Conservation (phyloP, 352 stramenopile genomes). For the Globisporangium splendens region DNA sequence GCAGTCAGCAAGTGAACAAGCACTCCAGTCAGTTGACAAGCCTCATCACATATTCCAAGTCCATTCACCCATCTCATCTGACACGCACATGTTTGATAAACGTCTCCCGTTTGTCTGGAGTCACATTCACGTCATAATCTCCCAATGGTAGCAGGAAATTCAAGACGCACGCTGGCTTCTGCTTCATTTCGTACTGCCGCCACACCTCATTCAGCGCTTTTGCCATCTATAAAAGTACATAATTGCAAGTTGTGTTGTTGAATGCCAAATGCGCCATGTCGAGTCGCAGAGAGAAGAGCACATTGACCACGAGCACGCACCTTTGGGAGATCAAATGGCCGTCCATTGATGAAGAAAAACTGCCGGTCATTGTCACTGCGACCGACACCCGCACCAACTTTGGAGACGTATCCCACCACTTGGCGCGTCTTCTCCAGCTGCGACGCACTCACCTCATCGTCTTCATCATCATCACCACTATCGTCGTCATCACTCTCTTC, state of each 20-base stretch:
- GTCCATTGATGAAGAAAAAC: constrained; percentile 96
- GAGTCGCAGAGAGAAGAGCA: too few relatives aligned
- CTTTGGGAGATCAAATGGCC: constrained; percentile 93
- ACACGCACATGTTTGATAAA: constrained; percentile 71
- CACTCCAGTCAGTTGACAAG: not conserved
- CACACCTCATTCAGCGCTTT: constrained; percentile 90
- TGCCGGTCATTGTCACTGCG: constrained; percentile 88
- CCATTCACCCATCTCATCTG: not conserved
- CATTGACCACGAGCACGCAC: constrained; percentile 10
- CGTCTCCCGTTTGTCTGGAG: constrained; percentile 96
- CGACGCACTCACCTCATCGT: constrained; percentile 17
- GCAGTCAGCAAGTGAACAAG: not conserved
- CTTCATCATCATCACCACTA: constrained; percentile 10
- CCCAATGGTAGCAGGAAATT: constrained; percentile 86
- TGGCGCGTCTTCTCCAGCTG: constrained; percentile 23
- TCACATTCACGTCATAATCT: constrained; percentile 96
- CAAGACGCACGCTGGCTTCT: constrained; percentile 93
- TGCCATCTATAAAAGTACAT: constrained; percentile 35
- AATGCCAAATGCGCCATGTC: too few relatives aligned
- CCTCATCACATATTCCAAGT: not conserved
- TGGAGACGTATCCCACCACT: constrained; percentile 72
- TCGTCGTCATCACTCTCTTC: constrained; percentile 18
- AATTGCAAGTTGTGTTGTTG: not conserved
- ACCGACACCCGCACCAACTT: constrained; percentile 61
- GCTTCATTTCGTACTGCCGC: constrained; percentile 86